Evolutionary conservation across 2,329 filamentous ascomycete genomes (phyloP).

Genomic region (Aspergillus pseudonomiae): DNA sequence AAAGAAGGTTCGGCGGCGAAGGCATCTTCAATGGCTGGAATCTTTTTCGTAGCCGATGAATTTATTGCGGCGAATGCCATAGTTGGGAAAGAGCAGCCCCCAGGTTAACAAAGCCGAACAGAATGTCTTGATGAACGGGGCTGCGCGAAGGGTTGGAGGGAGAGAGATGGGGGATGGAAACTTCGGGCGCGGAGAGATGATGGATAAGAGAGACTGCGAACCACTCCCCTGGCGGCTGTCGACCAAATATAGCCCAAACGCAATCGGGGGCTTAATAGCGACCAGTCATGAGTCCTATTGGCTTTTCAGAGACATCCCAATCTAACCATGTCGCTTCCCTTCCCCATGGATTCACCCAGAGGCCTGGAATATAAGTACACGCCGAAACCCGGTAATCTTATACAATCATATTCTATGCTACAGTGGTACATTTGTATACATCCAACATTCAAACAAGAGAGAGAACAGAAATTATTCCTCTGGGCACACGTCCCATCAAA

Average conservation of each 20-base stretch:
- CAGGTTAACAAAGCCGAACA: not conserved
- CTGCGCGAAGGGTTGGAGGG: not conserved
- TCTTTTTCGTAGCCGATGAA: constrained; percentile 24
- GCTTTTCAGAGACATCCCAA: not conserved
- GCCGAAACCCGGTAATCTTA: constrained; percentile 13
- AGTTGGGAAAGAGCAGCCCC: constrained; percentile 20
- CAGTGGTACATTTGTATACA: constrained; percentile 29
- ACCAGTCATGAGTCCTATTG: constrained; percentile 1
- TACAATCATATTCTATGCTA: constrained; percentile 31
- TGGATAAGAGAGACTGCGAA: constrained; percentile 22
- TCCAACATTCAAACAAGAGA: constrained; percentile 12
- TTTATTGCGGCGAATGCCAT: constrained; percentile 46
- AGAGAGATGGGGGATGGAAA: constrained; percentile 5
- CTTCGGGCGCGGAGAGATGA: constrained; percentile 10
- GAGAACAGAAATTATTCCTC: not conserved
- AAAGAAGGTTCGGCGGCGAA: constrained; percentile 43
- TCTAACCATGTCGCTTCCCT: not conserved
- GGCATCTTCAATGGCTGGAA: constrained; percentile 43
- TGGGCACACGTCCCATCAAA: constrained; percentile 5
- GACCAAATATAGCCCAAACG: constrained; percentile 7
- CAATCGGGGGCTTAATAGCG: constrained; percentile 2
- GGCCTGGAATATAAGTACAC: not conserved
- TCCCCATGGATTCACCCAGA: not conserved
- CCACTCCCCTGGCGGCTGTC: constrained; percentile 24
- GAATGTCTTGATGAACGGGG: not conserved